Evolutionary conservation across 768 basidiomycete genomes (phyloP), one percentile per base, ranked within the genome.

Genomic region (Suillus cothurnatus): DNA sequence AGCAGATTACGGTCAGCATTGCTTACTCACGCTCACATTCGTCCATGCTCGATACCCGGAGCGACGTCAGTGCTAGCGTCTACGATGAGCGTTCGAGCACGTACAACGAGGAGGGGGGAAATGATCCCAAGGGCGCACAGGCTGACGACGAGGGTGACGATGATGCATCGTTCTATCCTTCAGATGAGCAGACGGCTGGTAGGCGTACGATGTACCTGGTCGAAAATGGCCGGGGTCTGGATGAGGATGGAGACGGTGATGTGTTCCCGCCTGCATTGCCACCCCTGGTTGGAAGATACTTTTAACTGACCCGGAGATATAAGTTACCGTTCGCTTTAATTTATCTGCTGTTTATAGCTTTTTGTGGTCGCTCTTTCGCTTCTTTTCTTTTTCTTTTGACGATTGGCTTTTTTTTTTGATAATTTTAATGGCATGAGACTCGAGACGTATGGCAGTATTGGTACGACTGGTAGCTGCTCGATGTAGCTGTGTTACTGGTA

Each of bases 201-300:
- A 72, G 76, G 58, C 73, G 76, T 57, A 76, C 76, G 19, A 76
- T 76, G 75, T 76, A 76, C 61, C 72, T 76, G 28, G 9, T 76
- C 38, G 76, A 76, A 26, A 64, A 77, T 38, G 75, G 71, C 1
- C 73, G 67, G 38, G 19, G 47, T 23, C 72, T 68, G n/a, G 75
- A 72, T 39, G 66, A 61, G 2, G 70, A 61, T 12, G 69, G 17
- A 34, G 45, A 61, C 7, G 69, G 17, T 23, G 45, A 34, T 32
- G 55, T 14, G 9, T 26, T 62, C 14, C 32, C 45, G 19, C 45
- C 56, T 7, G 31, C 36, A 31, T 28, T 56, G 6, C 62, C 58
- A 3, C 17, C 26, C 58, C 57, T 9, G 45, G 34, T 31, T 11
- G 60, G 17, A 26, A 12, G 36, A n/a, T 58, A 55, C 38, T 61